Conservation (phyloP, 73 alveolate genomes). For the Diophrys appendiculata region DNA sequence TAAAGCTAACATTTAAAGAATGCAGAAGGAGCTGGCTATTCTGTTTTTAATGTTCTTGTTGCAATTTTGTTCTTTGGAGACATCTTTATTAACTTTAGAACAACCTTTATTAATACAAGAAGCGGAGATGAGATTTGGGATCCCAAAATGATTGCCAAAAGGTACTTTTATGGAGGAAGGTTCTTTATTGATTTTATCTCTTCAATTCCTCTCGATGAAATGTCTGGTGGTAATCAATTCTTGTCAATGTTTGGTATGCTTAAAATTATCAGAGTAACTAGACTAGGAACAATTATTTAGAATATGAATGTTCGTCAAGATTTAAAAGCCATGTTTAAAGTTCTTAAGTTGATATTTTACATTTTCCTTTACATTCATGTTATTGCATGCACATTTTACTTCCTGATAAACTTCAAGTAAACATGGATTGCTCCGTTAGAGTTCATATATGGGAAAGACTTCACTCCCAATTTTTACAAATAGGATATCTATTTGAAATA, state of each 20-base stretch:
- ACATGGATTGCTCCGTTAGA: slow-evolving; percentile 43
- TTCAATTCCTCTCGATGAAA: slow-evolving; percentile 46
- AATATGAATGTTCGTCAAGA: slow-evolving; percentile 26
- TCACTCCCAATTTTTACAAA: background rate
- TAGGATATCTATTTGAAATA: background rate
- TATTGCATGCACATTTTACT: slow-evolving; percentile 25
- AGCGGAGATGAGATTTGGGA: slow-evolving; percentile 32
- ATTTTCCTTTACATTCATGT: slow-evolving; percentile 33
- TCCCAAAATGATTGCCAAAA: slow-evolving; percentile 32
- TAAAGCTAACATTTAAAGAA: too few species aligned
- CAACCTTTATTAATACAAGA: slow-evolving; percentile 26
- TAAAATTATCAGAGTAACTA: slow-evolving; percentile 49
- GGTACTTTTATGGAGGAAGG: slow-evolving; percentile 44
- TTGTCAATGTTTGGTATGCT: slow-evolving; percentile 33
- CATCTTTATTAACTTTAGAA: slow-evolving; percentile 37
- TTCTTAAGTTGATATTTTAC: slow-evolving; percentile 21
- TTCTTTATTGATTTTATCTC: slow-evolving; percentile 53
- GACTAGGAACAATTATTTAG: slow-evolving; percentile 28
- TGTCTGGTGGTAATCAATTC: too few species aligned
- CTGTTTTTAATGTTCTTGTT: slow-evolving; percentile 24
- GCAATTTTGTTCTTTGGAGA: slow-evolving; percentile 42
- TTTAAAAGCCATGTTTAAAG: background rate
- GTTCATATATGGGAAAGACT: slow-evolving; percentile 1
- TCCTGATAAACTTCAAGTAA: slow-evolving; percentile 6
- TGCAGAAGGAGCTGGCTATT: slow-evolving; percentile 18